These are phyloP conservation scores for Harringtonia aguacate DNA, from an alignment of 2,329 filamentous ascomycete species.

Conservation along the genomic window DNA sequence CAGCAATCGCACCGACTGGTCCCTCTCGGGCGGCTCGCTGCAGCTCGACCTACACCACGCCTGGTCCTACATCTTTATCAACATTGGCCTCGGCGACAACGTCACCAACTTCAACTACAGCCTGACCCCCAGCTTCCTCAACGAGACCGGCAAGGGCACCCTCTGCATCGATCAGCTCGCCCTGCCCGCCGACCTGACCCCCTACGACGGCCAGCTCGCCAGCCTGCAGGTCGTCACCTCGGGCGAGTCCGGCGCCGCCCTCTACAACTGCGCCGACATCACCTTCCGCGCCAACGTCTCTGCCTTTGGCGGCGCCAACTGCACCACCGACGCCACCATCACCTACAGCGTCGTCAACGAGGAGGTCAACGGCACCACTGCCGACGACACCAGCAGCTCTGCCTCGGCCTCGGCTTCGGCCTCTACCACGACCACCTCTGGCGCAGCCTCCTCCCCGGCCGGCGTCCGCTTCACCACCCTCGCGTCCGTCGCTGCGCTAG, in stretches of 20 bases:
- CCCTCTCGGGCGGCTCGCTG: conserved; percentile 36
- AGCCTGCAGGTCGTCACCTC: conserved; percentile 61
- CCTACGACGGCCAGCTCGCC: conserved; percentile 50
- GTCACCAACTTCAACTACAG: conserved; percentile 58
- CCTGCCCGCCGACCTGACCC: conserved; percentile 37
- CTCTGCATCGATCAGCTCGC: conserved; percentile 55
- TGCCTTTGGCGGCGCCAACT: conserved; percentile 34
- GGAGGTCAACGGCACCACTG: conserved; percentile 14
- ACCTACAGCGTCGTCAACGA: conserved; percentile 20
- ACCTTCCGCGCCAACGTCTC: conserved; percentile 47
- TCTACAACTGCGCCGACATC: conserved; percentile 71
- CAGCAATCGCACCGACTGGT: conserved; percentile 41
- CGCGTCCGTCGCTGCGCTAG: no score
- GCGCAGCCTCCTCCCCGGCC: neutral
- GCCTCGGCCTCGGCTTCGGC: conserved; percentile 1
- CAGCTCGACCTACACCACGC: conserved; percentile 38
- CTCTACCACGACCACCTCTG: neutral
- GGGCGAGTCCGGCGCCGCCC: conserved; percentile 43
- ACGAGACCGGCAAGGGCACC: conserved; percentile 47
- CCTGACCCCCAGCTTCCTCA: conserved; percentile 48
- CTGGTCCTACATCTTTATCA: conserved; percentile 43
- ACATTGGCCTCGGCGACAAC: conserved; percentile 36
- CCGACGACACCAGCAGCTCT: neutral
- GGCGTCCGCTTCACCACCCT: no score
- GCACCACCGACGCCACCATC: conserved; percentile 44